These are phyloP conservation scores for Podaxis mareebaensis DNA, from an alignment of 768 basidiomycete species.

Conservation along the genomic window DNA sequence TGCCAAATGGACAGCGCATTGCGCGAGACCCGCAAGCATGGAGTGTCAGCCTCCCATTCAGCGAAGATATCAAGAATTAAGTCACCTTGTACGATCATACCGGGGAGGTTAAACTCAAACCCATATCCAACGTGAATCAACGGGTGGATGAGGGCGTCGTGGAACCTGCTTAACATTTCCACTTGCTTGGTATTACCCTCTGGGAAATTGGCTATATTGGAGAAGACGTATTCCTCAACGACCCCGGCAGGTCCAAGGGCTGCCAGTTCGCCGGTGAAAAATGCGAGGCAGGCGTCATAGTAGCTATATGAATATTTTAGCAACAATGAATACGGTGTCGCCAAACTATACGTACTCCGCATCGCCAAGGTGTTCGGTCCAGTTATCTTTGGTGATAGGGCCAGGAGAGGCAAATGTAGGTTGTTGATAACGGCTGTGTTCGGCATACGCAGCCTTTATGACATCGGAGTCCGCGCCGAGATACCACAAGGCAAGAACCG, in stretches of 20 bases:
- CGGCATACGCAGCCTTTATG: slow-evolving; percentile 38
- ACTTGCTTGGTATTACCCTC: slow-evolving; percentile 15
- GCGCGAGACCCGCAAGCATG: slow-evolving; percentile 49
- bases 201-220: slow-evolving; percentile 47
- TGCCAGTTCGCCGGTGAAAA: slow-evolving; percentile 28
- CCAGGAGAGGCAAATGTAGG: slow-evolving; percentile 44
- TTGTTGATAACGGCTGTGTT: slow-evolving; percentile 36
- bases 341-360: slow-evolving; percentile 37
- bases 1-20: slow-evolving; percentile 48
- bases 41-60: neutral
- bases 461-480: slow-evolving; percentile 51
- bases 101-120: slow-evolving; percentile 58
- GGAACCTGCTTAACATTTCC: slow-evolving; percentile 56
- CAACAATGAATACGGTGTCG: neutral
- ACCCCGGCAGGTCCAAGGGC: slow-evolving; percentile 41
- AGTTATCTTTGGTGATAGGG: slow-evolving; percentile 46
- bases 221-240: slow-evolving; percentile 66
- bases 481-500: slow-evolving; percentile 57
- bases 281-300: slow-evolving; percentile 47
- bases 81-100: slow-evolving; percentile 63
- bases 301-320: slow-evolving; percentile 38
- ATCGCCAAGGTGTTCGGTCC: slow-evolving; percentile 58
- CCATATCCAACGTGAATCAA: slow-evolving; percentile 69
- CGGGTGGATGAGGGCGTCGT: slow-evolving; percentile 61
- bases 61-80: neutral